A percentile compares a stretch with the other conserved stretches of the same genome.
phyloP scores from a whole-genome alignment of 176 grass and related monocot species.

The Paspalum vaginatum region DNA sequence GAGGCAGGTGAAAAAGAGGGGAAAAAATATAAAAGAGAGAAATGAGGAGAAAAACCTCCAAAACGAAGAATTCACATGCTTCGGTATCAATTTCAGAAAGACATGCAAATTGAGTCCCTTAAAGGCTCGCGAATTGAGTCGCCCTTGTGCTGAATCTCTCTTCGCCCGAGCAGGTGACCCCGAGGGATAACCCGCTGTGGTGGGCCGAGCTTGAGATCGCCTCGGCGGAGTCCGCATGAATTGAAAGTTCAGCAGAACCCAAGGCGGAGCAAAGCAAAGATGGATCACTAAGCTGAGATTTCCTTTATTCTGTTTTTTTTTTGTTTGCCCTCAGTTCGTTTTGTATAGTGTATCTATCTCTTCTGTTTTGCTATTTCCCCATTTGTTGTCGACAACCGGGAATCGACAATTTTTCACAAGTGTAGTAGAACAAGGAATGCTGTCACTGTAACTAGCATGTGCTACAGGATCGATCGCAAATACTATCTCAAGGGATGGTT shows the following conservation, averaged over 20 bases:
- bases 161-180: conserved; percentile 44
- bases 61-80: no score
- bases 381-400: background rate
- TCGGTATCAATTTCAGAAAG: no score
- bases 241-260: background rate
- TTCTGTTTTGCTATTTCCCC: no score
- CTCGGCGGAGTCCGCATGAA: conserved; percentile 30
- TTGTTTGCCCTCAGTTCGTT: background rate
- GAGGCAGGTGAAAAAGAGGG: no score
- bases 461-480: no score
- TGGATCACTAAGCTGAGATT: background rate
- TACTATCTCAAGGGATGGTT: no score
- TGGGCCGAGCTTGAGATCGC: conserved; percentile 84
- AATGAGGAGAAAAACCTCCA: no score
- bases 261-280: background rate
- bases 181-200: conserved; percentile 67
- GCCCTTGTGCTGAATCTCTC: no score
- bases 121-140: no score
- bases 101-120: no score
- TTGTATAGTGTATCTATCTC: background rate
- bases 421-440: background rate
- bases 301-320: background rate
- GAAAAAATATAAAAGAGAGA: no score
- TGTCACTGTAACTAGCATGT: no score
- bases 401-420: background rate